A percentile compares a stretch with the other conserved stretches of the same genome.
Evolutionary conservation across 2,329 filamentous ascomycete species (phyloP).

Genomic region (Hypomyces perniciosus): DNA sequence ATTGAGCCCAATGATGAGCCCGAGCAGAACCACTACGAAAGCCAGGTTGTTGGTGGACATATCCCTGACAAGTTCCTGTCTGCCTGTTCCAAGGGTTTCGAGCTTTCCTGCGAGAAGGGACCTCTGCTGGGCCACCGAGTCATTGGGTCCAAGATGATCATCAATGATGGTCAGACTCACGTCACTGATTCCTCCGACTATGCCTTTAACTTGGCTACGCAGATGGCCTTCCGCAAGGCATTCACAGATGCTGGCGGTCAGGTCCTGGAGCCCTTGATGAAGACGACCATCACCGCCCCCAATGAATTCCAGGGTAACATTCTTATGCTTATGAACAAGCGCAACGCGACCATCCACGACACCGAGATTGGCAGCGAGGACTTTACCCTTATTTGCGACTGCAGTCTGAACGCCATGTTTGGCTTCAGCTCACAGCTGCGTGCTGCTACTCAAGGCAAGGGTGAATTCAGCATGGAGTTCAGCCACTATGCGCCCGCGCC

Average conservation of each 20-base stretch:
- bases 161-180: slow-evolving; percentile 95
- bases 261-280: slow-evolving; percentile 95
- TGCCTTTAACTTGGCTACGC: slow-evolving; percentile 89
- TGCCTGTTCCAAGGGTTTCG: slow-evolving; percentile 93
- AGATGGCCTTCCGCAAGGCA: slow-evolving; percentile 93
- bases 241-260: slow-evolving; percentile 76
- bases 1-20: slow-evolving; percentile 77
- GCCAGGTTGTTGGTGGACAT: slow-evolving; percentile 79
- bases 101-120: slow-evolving; percentile 73
- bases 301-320: slow-evolving; percentile 97
- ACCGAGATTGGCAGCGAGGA: slow-evolving; percentile 92
- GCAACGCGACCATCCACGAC: slow-evolving; percentile 89
- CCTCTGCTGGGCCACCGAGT: slow-evolving; percentile 91
- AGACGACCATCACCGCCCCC: slow-evolving; percentile 91
- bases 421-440: slow-evolving; percentile 88
- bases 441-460: slow-evolving; percentile 94
- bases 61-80: slow-evolving; percentile 95
- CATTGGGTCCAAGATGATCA: slow-evolving; percentile 80
- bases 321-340: slow-evolving; percentile 92
- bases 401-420: slow-evolving; percentile 95
- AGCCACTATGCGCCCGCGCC: slow-evolving; percentile 89
- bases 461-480: slow-evolving; percentile 98
- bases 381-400: slow-evolving; percentile 87
- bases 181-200: slow-evolving; percentile 97
- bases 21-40: slow-evolving; percentile 75